These are phyloP conservation scores for Phyllosticta paracitricarpa DNA, from an alignment of 2,329 filamentous ascomycete genomes.

Conservation along the genomic window DNA sequence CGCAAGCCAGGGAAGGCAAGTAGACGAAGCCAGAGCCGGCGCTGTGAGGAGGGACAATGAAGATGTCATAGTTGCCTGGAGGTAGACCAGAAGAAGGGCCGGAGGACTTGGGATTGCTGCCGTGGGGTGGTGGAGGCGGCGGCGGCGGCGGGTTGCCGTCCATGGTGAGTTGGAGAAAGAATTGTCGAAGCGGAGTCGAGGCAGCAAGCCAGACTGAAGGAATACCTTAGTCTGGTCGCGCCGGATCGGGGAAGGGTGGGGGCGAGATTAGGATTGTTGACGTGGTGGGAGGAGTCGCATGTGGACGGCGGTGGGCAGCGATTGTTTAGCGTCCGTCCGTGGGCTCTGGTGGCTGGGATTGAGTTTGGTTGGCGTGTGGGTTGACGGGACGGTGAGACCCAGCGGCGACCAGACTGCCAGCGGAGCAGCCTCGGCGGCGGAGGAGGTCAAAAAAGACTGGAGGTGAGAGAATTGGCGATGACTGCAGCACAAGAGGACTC, in stretches of 20 bases:
- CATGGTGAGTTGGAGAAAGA: slow-evolving; percentile 15
- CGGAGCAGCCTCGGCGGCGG: no score
- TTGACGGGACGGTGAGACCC: not conserved
- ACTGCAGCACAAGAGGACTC: not conserved
- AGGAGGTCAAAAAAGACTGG: not conserved
- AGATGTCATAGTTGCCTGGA: slow-evolving; percentile 90
- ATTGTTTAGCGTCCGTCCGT: slow-evolving; percentile 1
- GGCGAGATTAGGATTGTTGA: not conserved
- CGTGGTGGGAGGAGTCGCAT: not conserved
- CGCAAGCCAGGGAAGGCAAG: slow-evolving; percentile 77
- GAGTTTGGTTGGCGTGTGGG: not conserved
- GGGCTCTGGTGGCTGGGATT: slow-evolving; percentile 2
- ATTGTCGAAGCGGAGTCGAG: not conserved
- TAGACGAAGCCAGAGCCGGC: slow-evolving; percentile 85
- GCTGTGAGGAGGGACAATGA: slow-evolving; percentile 88
- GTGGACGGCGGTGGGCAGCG: slow-evolving; percentile 4
- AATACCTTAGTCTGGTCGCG: slow-evolving; percentile 2
- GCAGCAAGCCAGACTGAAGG: slow-evolving; percentile 6
- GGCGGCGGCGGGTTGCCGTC: slow-evolving; percentile 50
- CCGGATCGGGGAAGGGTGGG: not conserved
- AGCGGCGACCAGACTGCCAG: not conserved
- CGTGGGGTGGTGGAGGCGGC: slow-evolving; percentile 80
- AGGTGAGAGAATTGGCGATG: not conserved
- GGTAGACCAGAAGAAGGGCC: slow-evolving; percentile 53
- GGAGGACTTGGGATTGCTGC: slow-evolving; percentile 58